phyloP scores from a whole-genome alignment of 192 early-diverging fungal genomes.

The Entrophospora sp. region DNA sequence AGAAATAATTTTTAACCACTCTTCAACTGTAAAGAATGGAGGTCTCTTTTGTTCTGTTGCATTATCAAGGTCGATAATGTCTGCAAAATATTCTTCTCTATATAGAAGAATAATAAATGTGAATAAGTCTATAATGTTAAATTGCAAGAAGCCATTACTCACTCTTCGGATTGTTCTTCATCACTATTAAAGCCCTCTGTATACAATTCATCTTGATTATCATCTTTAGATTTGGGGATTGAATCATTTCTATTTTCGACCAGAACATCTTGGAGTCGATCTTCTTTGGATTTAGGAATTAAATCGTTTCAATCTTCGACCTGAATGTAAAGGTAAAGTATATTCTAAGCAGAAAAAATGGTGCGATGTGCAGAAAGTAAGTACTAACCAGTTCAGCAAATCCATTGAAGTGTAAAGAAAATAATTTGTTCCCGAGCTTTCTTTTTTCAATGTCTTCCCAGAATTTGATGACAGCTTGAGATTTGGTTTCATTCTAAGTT shows the following conservation, averaged over 20 bases:
- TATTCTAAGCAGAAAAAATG: constrained; percentile 4
- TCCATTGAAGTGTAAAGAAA: constrained; percentile 1
- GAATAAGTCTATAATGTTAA: background rate
- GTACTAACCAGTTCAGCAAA: background rate
- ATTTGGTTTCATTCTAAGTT: background rate
- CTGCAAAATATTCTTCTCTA: too few species aligned
- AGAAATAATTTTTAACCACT: background rate
- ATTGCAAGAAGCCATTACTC: constrained; percentile 4
- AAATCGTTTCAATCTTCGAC: background rate
- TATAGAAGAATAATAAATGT: background rate
- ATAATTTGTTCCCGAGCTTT: constrained; percentile 10
- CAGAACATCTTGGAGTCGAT: background rate
- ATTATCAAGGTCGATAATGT: background rate
- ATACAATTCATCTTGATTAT: background rate
- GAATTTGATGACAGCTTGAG: constrained; percentile 6
- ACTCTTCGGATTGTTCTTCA: constrained; percentile 6
- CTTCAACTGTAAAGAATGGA: background rate
- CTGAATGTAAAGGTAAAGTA: constrained; percentile 6
- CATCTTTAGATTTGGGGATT: background rate
- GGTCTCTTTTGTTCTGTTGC: background rate
- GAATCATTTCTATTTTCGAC: background rate
- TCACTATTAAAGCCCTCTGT: constrained; percentile 2
- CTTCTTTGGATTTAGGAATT: background rate
- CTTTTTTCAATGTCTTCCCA: background rate
- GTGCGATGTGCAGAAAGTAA: background rate